Evolutionary conservation across 306 rosid genomes (phyloP).

Genomic region (Cucumis cinereus): DNA sequence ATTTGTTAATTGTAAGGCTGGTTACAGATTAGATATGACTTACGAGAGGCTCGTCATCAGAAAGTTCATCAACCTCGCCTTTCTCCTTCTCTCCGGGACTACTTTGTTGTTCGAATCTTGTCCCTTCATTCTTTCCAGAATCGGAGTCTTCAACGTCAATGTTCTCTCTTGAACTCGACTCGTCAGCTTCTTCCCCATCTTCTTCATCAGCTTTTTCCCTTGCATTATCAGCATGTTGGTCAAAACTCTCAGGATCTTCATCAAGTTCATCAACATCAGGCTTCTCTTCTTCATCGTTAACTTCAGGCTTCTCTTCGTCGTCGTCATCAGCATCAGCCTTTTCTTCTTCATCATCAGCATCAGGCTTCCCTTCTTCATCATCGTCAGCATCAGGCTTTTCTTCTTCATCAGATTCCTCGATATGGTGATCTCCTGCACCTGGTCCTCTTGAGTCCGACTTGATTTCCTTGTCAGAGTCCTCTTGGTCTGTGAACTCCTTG

Average conservation of each 20-base stretch:
- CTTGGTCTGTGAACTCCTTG: slow-evolving; percentile 23
- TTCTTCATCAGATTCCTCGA: slow-evolving; percentile 38
- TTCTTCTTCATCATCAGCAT: slow-evolving; percentile 13
- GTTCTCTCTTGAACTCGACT: slow-evolving; percentile 34
- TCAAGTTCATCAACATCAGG: slow-evolving; percentile 19
- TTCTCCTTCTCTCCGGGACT: slow-evolving; percentile 24
- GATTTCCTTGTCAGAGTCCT: slow-evolving; percentile 3
- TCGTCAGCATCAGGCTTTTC: slow-evolving; percentile 28
- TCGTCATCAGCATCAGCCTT: slow-evolving; percentile 24
- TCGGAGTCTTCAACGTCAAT: slow-evolving; percentile 28
- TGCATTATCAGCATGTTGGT: slow-evolving; percentile 29
- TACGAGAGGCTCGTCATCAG: slow-evolving; percentile 94
- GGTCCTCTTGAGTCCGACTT: slow-evolving; percentile 18
- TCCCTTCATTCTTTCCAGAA: slow-evolving; percentile 32
- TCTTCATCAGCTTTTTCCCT: slow-evolving; percentile 31
- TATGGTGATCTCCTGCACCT: slow-evolving; percentile 18
- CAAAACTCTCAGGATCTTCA: slow-evolving; percentile 24
- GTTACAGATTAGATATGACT: slow-evolving; percentile 5
- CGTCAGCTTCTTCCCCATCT: slow-evolving; percentile 35
- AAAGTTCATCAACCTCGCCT: slow-evolving; percentile 34
- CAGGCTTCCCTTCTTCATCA: slow-evolving; percentile 16
- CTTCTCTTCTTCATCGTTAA: slow-evolving; percentile 26
- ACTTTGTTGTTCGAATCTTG: slow-evolving; percentile 17
- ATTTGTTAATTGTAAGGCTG: slow-evolving; percentile 1
- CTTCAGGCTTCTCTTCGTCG: slow-evolving; percentile 33